A percentile compares a stretch with the other conserved stretches of the same genome.
Evolutionary conservation across 805 yeast species (phyloP).

Genomic region (Tetrapisispora namnaoensis): DNA sequence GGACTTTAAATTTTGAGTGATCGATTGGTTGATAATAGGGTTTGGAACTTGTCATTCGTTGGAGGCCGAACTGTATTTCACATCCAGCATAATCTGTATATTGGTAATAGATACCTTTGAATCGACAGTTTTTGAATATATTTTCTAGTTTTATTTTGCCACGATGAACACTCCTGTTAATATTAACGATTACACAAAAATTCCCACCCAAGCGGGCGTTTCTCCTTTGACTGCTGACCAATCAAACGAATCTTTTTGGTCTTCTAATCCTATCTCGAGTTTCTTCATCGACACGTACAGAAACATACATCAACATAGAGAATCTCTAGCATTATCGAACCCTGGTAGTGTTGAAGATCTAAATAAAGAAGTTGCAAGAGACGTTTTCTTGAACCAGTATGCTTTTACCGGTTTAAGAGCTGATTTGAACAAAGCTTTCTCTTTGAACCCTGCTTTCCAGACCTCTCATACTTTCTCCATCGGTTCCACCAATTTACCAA

Average conservation of each 20-base stretch:
- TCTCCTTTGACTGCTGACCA: constrained; percentile 44
- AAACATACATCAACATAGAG: constrained; percentile 66
- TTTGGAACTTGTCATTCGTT: too few relatives aligned
- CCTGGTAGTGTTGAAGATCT: constrained; percentile 94
- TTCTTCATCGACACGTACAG: constrained; percentile 68
- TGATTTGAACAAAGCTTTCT: constrained; percentile 84
- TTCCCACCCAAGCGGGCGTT: constrained; percentile 52
- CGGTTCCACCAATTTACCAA: constrained; percentile 78
- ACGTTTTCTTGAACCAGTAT: constrained; percentile 82
- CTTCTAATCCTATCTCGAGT: constrained; percentile 73
- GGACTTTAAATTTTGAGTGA: too few relatives aligned
- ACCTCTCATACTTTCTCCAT: constrained; percentile 86
- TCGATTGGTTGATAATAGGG: too few relatives aligned
- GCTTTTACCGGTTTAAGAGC: constrained; percentile 94
- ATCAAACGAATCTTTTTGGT: constrained; percentile 50
- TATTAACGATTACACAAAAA: constrained; percentile 51
- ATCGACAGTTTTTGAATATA: too few relatives aligned
- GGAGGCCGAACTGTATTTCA: too few relatives aligned
- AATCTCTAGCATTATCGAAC: constrained; percentile 69
- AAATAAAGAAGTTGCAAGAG: constrained; percentile 87
- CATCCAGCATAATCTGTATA: too few relatives aligned
- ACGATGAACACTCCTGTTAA: constrained; percentile 34
- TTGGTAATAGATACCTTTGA: too few relatives aligned
- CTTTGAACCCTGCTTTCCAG: constrained; percentile 91
- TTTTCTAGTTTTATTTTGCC: not conserved